Percentiles rank a stretch among this genome's conserved stretches.
Evolutionary conservation across 352 stramenopile genomes (phyloP).

Genomic region (Phytophthora crassamura): DNA sequence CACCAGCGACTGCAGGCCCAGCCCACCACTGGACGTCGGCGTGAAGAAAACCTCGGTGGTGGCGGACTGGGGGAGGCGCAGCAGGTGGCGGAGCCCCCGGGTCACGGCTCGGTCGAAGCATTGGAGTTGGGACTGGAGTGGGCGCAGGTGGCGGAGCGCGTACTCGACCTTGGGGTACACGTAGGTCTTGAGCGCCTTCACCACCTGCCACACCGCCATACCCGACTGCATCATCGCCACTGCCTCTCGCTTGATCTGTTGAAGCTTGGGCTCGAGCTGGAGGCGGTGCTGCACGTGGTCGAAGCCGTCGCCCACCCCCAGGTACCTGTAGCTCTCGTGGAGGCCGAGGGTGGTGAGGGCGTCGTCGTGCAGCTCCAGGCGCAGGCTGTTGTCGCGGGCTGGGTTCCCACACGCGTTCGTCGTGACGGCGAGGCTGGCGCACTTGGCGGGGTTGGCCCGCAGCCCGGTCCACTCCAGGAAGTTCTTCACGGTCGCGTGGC

Average conservation of each 20-base stretch:
- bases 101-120: no score
- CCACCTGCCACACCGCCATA: conserved; percentile 9
- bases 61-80: no score
- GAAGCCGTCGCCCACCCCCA: conserved; percentile 19
- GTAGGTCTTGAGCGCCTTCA: conserved; percentile 29
- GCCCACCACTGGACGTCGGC: conserved; percentile 4
- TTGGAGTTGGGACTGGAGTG: no score
- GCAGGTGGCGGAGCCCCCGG: no score
- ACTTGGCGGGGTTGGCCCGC: conserved; percentile 17
- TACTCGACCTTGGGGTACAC: conserved; percentile 19
- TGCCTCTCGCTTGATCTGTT: conserved; percentile 8
- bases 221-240: conserved; percentile 11
- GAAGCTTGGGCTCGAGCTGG: conserved; percentile 1
- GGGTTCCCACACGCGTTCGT: conserved; percentile 17
- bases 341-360: not conserved
- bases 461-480: conserved; percentile 13
- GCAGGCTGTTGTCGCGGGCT: conserved; percentile 7
- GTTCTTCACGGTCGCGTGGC: conserved; percentile 4
- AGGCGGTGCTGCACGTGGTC: conserved; percentile 10
- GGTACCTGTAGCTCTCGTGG: conserved; percentile 4
- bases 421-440: conserved; percentile 6
- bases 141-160: no score
- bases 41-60: conserved; percentile 21
- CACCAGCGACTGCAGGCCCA: conserved; percentile 14
- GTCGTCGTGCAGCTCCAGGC: not conserved